phyloP scores from a whole-genome alignment of 1,284 basidiomycete species.

The Apiotrichum gracile region DNA sequence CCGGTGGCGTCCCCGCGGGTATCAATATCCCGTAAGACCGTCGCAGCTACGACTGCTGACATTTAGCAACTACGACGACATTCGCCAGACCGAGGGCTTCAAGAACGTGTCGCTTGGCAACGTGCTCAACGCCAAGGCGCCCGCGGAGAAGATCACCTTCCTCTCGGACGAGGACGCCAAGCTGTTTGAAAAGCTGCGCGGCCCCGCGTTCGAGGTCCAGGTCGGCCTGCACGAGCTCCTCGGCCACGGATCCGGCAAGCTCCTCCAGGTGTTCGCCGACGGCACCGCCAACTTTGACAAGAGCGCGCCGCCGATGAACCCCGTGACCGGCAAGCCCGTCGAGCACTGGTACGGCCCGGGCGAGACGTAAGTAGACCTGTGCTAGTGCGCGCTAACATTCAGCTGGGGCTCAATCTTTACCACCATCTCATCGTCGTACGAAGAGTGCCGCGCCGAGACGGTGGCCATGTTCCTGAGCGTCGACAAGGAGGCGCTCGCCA shows the following conservation, averaged over 20 bases:
- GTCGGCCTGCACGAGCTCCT: conserved; percentile 21
- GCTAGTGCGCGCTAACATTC: neutral
- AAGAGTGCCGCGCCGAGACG: conserved; percentile 17
- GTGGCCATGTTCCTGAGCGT: conserved; percentile 17
- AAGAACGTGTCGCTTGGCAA: conserved; percentile 20
- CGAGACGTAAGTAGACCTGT: conserved; percentile 5
- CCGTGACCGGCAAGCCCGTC: conserved; percentile 14
- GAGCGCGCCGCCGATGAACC: conserved; percentile 11
- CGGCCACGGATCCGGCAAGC: conserved; percentile 18
- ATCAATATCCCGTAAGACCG: conserved; percentile 4
- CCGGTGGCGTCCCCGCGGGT: conserved; percentile 15
- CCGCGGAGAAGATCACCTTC: conserved; percentile 19
- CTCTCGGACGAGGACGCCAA: conserved; percentile 9
- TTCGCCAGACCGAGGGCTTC: conserved; percentile 14
- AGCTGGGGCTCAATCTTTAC: conserved; percentile 12
- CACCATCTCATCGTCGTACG: conserved; percentile 12
- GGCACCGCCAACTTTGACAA: conserved; percentile 16
- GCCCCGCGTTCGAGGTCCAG: conserved; percentile 18
- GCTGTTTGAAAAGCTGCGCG: conserved; percentile 13
- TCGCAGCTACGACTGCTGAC: neutral
- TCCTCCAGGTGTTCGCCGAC: conserved; percentile 12
- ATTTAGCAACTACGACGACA: conserved; percentile 10
- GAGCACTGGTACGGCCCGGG: conserved; percentile 16
- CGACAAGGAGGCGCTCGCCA: conserved; percentile 12
- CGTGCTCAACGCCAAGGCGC: conserved; percentile 19